phyloP scores from a whole-genome alignment of 148 eudicot species.

The Limonium bicolor region DNA sequence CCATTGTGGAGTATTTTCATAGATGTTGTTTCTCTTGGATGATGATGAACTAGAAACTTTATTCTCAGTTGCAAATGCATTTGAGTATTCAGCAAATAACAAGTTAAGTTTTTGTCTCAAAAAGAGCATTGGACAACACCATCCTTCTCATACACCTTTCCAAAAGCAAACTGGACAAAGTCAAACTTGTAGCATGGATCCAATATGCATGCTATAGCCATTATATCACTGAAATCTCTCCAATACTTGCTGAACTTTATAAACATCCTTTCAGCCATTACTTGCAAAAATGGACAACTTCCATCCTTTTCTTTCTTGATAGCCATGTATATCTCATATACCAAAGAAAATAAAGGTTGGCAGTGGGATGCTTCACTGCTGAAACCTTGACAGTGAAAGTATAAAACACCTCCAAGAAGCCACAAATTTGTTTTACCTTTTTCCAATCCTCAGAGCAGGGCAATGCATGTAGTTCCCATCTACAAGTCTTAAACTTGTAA shows the following conservation, averaged over 20 bases:
- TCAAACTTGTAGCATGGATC: slow-evolving; percentile 96
- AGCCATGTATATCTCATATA: slow-evolving; percentile 71
- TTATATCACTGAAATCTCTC: slow-evolving; percentile 59
- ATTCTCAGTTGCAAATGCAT: too few relatives aligned
- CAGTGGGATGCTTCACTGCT: slow-evolving; percentile 45
- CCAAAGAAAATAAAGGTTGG: slow-evolving; percentile 83
- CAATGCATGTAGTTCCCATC: too few relatives aligned
- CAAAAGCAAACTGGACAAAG: slow-evolving; percentile 77
- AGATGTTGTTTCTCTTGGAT: too few relatives aligned
- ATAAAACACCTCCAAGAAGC: slow-evolving; percentile 62
- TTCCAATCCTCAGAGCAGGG: slow-evolving; percentile 78
- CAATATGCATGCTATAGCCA: slow-evolving; percentile 80
- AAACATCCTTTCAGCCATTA: slow-evolving; percentile 71
- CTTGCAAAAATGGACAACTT: slow-evolving; percentile 74
- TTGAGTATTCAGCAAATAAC: too few relatives aligned
- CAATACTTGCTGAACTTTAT: slow-evolving; percentile 63
- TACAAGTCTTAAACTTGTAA: too few relatives aligned
- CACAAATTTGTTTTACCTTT: slow-evolving; percentile 33
- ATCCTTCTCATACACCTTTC: slow-evolving; percentile 63
- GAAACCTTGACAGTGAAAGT: slow-evolving; percentile 46
- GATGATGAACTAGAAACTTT: too few relatives aligned
- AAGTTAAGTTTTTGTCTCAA: too few relatives aligned
- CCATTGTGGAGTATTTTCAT: too few relatives aligned
- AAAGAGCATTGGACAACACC: too few relatives aligned
- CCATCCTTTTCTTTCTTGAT: too few relatives aligned